A percentile compares a stretch with the other conserved stretches of the same genome.
These are phyloP conservation scores for Purpureocillium lavendulum DNA, from an alignment of 2,329 filamentous ascomycete species.

Conservation along the genomic window DNA sequence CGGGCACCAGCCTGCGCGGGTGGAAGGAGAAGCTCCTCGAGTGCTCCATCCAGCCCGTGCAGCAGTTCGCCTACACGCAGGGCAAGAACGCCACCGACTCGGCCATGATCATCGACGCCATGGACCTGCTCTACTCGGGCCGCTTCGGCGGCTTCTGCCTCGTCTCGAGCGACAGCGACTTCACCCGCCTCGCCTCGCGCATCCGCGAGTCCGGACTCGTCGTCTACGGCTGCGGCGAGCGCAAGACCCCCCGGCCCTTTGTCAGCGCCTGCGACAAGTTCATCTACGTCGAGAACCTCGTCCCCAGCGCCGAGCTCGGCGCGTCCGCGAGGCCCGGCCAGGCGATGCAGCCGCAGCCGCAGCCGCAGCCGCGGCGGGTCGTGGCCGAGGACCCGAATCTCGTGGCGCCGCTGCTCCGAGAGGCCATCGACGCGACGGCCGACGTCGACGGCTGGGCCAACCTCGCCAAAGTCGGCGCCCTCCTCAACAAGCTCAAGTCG, in stretches of 20 bases:
- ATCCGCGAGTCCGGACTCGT: constrained; percentile 22
- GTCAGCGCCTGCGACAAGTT: constrained; percentile 24
- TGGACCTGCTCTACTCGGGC: constrained; percentile 24
- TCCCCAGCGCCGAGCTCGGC: neutral
- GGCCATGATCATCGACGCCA: constrained; percentile 28
- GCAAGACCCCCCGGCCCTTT: constrained; percentile 21
- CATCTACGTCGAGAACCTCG: constrained; percentile 17
- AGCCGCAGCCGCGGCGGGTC: too few species aligned
- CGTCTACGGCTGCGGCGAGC: constrained; percentile 25
- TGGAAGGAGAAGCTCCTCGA: constrained; percentile 23
- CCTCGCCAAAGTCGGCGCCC: constrained; percentile 15
- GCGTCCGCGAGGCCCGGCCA: too few species aligned
- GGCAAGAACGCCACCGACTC: constrained; percentile 26
- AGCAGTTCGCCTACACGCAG: constrained; percentile 25
- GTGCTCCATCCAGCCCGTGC: constrained; percentile 24
- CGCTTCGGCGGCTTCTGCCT: constrained; percentile 24
- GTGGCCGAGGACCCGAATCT: too few species aligned
- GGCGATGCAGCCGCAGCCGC: too few species aligned
- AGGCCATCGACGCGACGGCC: constrained; percentile 11
- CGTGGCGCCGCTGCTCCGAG: constrained; percentile 2
- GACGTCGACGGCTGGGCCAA: constrained; percentile 19
- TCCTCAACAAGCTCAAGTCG: constrained; percentile 16
- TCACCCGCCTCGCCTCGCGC: constrained; percentile 22
- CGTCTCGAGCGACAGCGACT: constrained; percentile 26
- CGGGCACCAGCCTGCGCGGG: constrained; percentile 11